Percentiles rank a stretch among this genome's conserved stretches.
Evolutionary conservation across 1,284 basidiomycete species (phyloP).

Genomic region (Trichosporon sp.): DNA sequence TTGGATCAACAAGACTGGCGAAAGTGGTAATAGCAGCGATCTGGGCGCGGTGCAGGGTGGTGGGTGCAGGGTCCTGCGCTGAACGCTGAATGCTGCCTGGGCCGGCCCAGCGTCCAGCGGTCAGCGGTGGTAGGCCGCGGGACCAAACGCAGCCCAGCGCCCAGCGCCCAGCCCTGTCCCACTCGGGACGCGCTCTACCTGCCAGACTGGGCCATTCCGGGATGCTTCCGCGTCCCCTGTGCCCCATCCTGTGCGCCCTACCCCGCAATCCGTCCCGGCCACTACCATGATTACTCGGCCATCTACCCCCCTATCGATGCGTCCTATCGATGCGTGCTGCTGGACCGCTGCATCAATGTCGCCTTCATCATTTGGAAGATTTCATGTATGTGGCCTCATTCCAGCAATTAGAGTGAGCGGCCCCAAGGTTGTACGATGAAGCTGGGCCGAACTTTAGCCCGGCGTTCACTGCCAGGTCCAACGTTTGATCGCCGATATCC

Average conservation of each 20-base stretch:
- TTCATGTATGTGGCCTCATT: too few species aligned
- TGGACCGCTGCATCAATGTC: too few species aligned
- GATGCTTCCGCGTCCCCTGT: background rate
- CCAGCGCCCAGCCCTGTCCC: too few species aligned
- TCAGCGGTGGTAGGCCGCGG: background rate
- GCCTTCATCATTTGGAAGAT: too few species aligned
- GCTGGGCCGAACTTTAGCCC: background rate
- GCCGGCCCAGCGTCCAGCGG: background rate
- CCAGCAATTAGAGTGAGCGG: too few species aligned
- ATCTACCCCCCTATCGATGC: too few species aligned
- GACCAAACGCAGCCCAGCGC: too few species aligned
- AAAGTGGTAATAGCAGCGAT: background rate
- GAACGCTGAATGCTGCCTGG: too few species aligned
- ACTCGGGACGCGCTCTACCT: background rate
- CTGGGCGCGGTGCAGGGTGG: background rate
- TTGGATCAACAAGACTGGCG: background rate
- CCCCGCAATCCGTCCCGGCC: background rate
- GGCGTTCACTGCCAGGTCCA: background rate
- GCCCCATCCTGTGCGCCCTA: background rate
- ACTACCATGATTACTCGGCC: background rate
- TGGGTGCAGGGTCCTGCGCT: background rate
- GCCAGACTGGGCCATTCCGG: background rate
- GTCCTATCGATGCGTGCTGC: too few species aligned
- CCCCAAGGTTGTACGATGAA: too few species aligned
- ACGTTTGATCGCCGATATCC: background rate